These are phyloP conservation scores for Blastobotrys illinoisensis DNA, from an alignment of 1,139 yeast genomes.

Conservation along the genomic window DNA sequence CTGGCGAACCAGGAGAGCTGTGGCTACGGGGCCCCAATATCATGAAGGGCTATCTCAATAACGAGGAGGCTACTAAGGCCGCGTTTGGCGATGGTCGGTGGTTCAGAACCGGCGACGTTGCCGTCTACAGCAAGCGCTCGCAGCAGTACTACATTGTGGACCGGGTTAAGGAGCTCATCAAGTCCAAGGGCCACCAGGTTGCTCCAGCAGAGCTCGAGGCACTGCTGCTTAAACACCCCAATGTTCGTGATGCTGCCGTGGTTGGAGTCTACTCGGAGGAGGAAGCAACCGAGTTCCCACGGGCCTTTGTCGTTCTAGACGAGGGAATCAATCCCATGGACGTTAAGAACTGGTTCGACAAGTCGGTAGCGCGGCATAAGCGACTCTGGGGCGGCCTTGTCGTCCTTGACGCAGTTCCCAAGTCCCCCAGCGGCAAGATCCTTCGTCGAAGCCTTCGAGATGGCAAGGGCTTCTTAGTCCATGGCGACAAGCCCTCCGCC, in stretches of 20 bases:
- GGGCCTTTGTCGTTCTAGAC: constrained; percentile 34
- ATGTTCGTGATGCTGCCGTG: constrained; percentile 34
- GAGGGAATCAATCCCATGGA: constrained; percentile 15
- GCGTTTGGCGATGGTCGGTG: constrained; percentile 60
- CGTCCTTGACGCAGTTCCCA: constrained; percentile 32
- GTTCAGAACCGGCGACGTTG: constrained; percentile 79
- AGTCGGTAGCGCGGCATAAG: constrained; percentile 35
- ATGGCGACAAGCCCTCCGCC: constrained; percentile 4
- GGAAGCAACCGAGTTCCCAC: constrained; percentile 34
- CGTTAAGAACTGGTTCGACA: constrained; percentile 32
- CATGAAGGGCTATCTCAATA: constrained; percentile 55
- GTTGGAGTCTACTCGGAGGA: constrained; percentile 30
- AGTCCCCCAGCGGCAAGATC: constrained; percentile 38
- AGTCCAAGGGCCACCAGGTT: constrained; percentile 76
- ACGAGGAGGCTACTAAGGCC: constrained; percentile 47
- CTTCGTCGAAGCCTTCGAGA: constrained; percentile 30
- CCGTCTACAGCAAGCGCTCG: constrained; percentile 41
- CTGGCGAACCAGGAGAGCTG: constrained; percentile 47
- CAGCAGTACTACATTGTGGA: constrained; percentile 63
- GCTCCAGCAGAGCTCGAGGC: constrained; percentile 78
- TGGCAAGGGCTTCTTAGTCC: constrained; percentile 4
- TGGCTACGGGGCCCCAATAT: constrained; percentile 67
- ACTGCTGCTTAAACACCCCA: constrained; percentile 43
- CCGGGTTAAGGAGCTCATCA: constrained; percentile 74
- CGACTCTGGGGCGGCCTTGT: constrained; percentile 38